Conservation (phyloP, 352 stramenopile species). For the Elongisporangium senticosum region DNA sequence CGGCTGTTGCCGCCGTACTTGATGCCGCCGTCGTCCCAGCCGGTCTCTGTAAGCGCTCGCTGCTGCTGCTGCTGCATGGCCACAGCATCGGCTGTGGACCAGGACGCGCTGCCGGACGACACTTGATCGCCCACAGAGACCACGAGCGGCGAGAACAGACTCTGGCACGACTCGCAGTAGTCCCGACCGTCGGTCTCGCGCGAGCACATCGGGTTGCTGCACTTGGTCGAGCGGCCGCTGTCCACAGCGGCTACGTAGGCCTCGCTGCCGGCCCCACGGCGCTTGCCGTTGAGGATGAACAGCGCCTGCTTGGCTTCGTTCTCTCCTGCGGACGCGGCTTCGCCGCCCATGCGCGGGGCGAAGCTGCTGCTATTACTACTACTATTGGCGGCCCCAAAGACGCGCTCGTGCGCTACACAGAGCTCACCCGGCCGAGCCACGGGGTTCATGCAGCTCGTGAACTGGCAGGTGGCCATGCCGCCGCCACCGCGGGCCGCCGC, state of each 20-base stretch:
- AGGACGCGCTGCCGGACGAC: not conserved
- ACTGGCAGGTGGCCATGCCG: not conserved
- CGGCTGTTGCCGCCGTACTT: constrained; percentile 7
- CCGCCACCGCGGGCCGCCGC: no score
- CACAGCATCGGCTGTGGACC: not conserved
- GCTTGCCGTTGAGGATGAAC: constrained; percentile 16
- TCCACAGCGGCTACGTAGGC: constrained; percentile 10
- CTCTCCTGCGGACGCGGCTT: constrained; percentile 11
- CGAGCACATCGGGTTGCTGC: constrained; percentile 54
- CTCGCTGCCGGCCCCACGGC: constrained; percentile 5
- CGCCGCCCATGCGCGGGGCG: not conserved
- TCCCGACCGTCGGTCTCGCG: constrained; percentile 46
- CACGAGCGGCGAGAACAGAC: constrained; percentile 46
- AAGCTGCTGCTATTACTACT: constrained; percentile 1
- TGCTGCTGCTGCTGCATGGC: not conserved
- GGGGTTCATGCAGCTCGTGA: not conserved
- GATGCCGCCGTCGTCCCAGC: constrained; percentile 8
- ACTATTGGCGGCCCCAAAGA: not conserved
- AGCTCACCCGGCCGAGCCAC: not conserved
- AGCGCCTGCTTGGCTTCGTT: constrained; percentile 24
- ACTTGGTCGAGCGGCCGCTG: constrained; percentile 17
- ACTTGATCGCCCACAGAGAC: constrained; percentile 32
- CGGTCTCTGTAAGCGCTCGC: not conserved
- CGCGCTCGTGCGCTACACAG: constrained; percentile 6
- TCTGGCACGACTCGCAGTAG: constrained; percentile 58